These are phyloP conservation scores for Monilinia vaccinii-corymbosi DNA, from an alignment of 2,329 filamentous ascomycete genomes.

Conservation along the genomic window DNA sequence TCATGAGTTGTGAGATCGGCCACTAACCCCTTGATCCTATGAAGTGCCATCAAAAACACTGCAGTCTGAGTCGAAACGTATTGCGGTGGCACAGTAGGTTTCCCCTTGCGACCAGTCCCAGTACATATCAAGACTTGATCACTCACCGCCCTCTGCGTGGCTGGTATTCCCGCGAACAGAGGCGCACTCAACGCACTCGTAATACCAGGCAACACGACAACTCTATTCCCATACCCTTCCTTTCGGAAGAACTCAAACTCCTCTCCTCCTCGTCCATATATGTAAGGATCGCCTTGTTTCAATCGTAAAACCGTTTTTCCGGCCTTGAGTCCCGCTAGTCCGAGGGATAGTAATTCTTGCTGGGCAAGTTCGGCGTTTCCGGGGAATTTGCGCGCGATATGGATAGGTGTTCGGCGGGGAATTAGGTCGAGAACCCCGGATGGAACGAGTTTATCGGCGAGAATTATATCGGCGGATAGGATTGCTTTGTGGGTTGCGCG, in stretches of 20 bases:
- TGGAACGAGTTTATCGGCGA: conserved; percentile 81
- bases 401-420: conserved; percentile 77
- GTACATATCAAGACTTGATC: conserved; percentile 97
- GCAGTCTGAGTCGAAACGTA: conserved; percentile 72
- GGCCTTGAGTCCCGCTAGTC: conserved; percentile 55
- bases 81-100: conserved; percentile 69
- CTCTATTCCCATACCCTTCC: conserved; percentile 55
- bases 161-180: conserved; percentile 78
- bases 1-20: conserved; percentile 50
- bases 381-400: conserved; percentile 94
- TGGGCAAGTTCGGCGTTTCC: conserved; percentile 93
- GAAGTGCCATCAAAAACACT: conserved; percentile 91
- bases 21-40: conserved; percentile 69
- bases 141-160: conserved; percentile 80
- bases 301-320: conserved; percentile 79
- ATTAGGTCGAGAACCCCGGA: conserved; percentile 79
- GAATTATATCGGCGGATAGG: conserved; percentile 63
- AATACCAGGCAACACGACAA: conserved; percentile 75
- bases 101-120: conserved; percentile 86
- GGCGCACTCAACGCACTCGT: conserved; percentile 82
- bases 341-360: conserved; percentile 74
- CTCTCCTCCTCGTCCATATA: conserved; percentile 91
- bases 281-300: conserved; percentile 94
- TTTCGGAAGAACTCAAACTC: conserved; percentile 77
- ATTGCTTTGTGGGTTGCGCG: conserved; percentile 72